Conservation (phyloP, 2,329 filamentous ascomycete genomes). For the Tolypocladium tropicale region DNA sequence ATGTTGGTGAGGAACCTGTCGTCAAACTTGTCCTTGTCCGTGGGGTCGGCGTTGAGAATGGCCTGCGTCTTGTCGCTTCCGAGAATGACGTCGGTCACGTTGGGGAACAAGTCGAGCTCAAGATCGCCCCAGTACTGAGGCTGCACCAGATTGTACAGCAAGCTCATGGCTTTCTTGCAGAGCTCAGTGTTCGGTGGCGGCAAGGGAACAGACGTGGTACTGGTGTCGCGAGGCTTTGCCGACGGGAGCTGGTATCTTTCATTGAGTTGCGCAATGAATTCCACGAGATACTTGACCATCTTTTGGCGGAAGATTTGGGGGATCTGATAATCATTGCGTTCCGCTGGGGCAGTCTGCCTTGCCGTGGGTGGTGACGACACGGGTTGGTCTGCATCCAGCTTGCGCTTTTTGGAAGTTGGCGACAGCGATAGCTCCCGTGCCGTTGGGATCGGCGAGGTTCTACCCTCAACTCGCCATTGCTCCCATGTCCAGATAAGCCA, state of each 20-base stretch:
- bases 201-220: conserved; percentile 31
- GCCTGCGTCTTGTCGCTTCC: conserved; percentile 65
- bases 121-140: conserved; percentile 86
- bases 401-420: conserved; percentile 65
- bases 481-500: conserved; percentile 90
- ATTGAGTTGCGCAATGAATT: conserved; percentile 83
- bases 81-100: conserved; percentile 78
- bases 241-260: conserved; percentile 76
- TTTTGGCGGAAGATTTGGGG: conserved; percentile 58
- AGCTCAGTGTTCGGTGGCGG: conserved; percentile 60
- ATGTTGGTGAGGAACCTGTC: conserved; percentile 80
- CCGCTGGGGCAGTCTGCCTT: conserved; percentile 27
- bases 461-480: conserved; percentile 63
- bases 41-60: conserved; percentile 47
- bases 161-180: conserved; percentile 71
- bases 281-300: conserved; percentile 89
- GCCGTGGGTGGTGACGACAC: conserved; percentile 44
- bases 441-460: conserved; percentile 17
- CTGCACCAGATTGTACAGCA: conserved; percentile 77
- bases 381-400: conserved; percentile 53
- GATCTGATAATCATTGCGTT: conserved; percentile 58
- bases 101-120: conserved; percentile 83
- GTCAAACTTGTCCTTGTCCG: conserved; percentile 62
- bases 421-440: conserved; percentile 48
- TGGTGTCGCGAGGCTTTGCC: conserved; percentile 50